phyloP scores from a whole-genome alignment of 1,284 basidiomycete genomes.

The Ustilago xerochloae region DNA sequence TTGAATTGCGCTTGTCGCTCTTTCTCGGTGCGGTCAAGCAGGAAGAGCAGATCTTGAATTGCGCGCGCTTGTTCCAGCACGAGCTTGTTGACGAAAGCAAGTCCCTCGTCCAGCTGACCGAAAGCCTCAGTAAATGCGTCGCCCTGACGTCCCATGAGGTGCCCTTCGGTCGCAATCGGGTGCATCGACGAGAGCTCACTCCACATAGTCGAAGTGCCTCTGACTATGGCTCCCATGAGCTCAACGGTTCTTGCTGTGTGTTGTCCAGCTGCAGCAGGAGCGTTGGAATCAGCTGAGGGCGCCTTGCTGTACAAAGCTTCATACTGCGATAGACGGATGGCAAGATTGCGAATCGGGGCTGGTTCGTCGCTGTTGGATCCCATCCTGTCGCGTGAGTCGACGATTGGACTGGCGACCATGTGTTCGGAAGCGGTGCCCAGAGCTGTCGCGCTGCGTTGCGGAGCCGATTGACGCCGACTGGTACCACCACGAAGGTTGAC shows the following conservation, averaged over 20 bases:
- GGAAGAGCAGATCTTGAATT: constrained; percentile 44
- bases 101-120: constrained; percentile 42
- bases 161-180: constrained; percentile 42
- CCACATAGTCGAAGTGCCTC: constrained; percentile 42
- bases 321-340: constrained; percentile 39
- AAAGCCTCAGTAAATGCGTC: constrained; percentile 41
- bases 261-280: constrained; percentile 13
- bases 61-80: constrained; percentile 47
- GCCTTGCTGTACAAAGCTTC: constrained; percentile 40
- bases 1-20: constrained; percentile 49
- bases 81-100: constrained; percentile 47
- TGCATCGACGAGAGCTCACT: constrained; percentile 43
- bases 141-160: constrained; percentile 31
- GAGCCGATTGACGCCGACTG: constrained; percentile 1
- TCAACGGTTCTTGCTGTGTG: constrained; percentile 34
- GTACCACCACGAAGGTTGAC: constrained; percentile 21
- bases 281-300: constrained; percentile 15
- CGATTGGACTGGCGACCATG: background rate
- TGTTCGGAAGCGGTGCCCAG: constrained; percentile 23
- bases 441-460: constrained; percentile 27
- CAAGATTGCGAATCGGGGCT: constrained; percentile 43
- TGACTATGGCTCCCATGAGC: constrained; percentile 42
- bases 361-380: constrained; percentile 22
- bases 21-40: constrained; percentile 43
- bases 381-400: background rate